Evolutionary conservation across 768 basidiomycete species (phyloP).

Genomic region (Mycena epipterygia): DNA sequence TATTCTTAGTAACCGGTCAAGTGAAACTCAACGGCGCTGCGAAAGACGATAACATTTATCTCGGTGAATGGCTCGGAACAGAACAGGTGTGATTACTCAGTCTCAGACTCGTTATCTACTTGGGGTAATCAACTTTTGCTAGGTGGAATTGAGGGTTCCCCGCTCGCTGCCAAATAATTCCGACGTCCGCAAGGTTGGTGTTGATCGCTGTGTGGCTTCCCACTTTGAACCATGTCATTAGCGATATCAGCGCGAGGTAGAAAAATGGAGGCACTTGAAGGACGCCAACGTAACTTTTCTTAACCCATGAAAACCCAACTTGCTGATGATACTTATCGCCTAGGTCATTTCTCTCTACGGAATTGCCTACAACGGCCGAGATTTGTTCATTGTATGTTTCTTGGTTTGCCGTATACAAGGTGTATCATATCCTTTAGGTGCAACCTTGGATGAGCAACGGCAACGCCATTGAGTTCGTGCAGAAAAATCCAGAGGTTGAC

Average conservation of each 20-base stretch:
- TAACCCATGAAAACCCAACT: not conserved
- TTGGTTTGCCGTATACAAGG: not conserved
- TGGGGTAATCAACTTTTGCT: not conserved
- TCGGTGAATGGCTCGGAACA: slow-evolving; percentile 59
- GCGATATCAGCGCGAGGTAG: slow-evolving; percentile 59
- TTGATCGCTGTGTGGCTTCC: not conserved
- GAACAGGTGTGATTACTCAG: slow-evolving; percentile 39
- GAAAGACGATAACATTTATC: slow-evolving; percentile 47
- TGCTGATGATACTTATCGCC: not conserved
- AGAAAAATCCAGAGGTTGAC: slow-evolving; percentile 46
- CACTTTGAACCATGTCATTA: slow-evolving; percentile 31
- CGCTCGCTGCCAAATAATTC: slow-evolving; percentile 50
- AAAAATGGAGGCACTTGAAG: slow-evolving; percentile 56
- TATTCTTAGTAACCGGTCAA: slow-evolving; percentile 53
- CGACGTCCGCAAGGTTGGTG: slow-evolving; percentile 50
- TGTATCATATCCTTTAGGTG: slow-evolving; percentile 47
- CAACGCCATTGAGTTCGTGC: slow-evolving; percentile 53
- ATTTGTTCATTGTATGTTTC: slow-evolving; percentile 50
- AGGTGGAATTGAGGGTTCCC: slow-evolving; percentile 58
- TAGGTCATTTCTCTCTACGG: slow-evolving; percentile 52
- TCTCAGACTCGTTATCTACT: too few species aligned
- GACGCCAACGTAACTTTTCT: slow-evolving; percentile 50
- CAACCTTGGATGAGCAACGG: slow-evolving; percentile 62
- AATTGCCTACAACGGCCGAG: slow-evolving; percentile 48
- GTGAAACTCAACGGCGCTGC: slow-evolving; percentile 46